Base-by-base conservation (phyloP, 2,329 filamentous ascomycete genomes). In the Aspergillus amoenus region DNA sequence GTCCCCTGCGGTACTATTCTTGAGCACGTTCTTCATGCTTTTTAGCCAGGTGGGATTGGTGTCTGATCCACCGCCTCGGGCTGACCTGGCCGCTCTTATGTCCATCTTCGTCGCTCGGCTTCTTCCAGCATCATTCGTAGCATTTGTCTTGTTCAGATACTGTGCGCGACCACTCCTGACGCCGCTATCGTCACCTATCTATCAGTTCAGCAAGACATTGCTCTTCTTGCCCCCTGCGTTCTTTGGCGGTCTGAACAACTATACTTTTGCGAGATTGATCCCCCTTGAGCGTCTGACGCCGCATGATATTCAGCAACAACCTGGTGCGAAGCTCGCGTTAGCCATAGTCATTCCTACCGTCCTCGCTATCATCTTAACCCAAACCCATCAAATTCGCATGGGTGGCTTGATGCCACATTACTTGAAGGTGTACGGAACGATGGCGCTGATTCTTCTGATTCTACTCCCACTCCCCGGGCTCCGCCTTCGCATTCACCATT, bases 1-100 rank as follows among this genome's bases (percentile, higher is more conserved):
- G 1, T 91, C 88, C 0, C 86, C 93, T 0, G 81, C 84, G 1
- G 81, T 93, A 1, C 94, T 97, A 76, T 97, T 95, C 81, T 91
- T 91, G 72, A 87, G 87, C 49, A 81, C 86, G 37, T 97, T 97
- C 66, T 81, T 87, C 52, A 89, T 88, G 66, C 79, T 96, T 39
- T 97, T 96, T 76, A 90, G 90, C 78, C 92, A 96, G 62, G 90
- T 96, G 15, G 93, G 91, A 6, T 83, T 97, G 65, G 93, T 91
- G 9, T 92, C 91, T 1, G 93, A 99, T 70, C 89, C 92, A 2
- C 93, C 94, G 0, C 82, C 82, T 22, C 81, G 88, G 58, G 79
- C 80, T 1, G 81, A 87, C 40, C 84, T 92, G 54, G 81, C 89
- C 17, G 84, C 82, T 8, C 81, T 97, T 3, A 81, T 97, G 60